Conservation (phyloP, 768 basidiomycete genomes). For the Suillus spraguei region DNA sequence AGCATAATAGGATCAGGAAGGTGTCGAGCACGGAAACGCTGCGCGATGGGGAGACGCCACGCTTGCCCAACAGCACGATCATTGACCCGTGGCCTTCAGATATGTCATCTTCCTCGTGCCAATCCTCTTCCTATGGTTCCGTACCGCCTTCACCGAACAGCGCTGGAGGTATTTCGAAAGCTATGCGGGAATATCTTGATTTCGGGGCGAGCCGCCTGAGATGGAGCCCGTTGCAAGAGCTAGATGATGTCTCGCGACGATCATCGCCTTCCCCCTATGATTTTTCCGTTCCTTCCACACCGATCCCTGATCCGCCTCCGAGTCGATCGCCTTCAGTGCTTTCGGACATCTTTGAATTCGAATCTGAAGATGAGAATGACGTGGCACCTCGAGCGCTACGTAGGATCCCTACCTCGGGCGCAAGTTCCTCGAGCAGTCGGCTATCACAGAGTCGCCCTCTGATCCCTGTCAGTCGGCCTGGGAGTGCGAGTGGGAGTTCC, state of each 20-base stretch:
- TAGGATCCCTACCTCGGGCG: not conserved
- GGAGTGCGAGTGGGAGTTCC: slow-evolving; percentile 19
- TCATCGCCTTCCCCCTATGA: slow-evolving; percentile 26
- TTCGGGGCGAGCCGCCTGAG: slow-evolving; percentile 14
- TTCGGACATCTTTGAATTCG: slow-evolving; percentile 11
- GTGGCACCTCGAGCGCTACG: not conserved
- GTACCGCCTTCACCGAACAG: slow-evolving; percentile 23
- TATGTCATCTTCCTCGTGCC: slow-evolving; percentile 15
- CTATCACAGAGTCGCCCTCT: not conserved
- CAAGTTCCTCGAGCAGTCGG: not conserved
- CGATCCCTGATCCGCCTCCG: slow-evolving; percentile 18
- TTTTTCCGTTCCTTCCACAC: slow-evolving; percentile 21
- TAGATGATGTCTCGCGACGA: slow-evolving; percentile 1
- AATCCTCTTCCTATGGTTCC: slow-evolving; percentile 23
- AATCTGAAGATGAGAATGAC: slow-evolving; percentile 20
- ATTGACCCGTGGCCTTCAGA: slow-evolving; percentile 11
- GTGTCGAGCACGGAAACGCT: slow-evolving; percentile 48
- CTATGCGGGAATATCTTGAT: slow-evolving; percentile 12
- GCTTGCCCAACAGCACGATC: slow-evolving; percentile 16
- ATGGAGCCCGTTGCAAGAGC: slow-evolving; percentile 9
- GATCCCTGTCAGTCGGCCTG: not conserved
- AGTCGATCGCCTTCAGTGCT: slow-evolving; percentile 19
- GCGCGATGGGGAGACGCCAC: slow-evolving; percentile 21
- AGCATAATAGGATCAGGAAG: slow-evolving; percentile 30
- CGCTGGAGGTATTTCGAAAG: slow-evolving; percentile 14